A percentile compares a stretch with the other conserved stretches of the same genome.
Conservation (phyloP, 805 yeast genomes). For the Starmerella khaoyaiensis region DNA sequence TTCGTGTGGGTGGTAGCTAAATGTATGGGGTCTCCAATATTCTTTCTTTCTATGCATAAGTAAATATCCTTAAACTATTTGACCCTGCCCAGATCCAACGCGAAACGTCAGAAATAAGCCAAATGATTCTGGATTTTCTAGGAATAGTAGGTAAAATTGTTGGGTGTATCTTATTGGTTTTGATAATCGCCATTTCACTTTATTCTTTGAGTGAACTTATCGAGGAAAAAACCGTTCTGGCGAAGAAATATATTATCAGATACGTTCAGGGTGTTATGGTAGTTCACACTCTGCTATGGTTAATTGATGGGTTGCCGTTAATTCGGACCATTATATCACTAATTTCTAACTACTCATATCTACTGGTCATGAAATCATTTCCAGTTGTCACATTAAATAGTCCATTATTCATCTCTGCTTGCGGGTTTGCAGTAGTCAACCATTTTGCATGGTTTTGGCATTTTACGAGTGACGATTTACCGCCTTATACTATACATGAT, state of each 20-base stretch:
- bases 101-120: not conserved
- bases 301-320: conserved; percentile 73
- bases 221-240: conserved; percentile 82
- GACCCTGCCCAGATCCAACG: no score
- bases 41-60: no score
- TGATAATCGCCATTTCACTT: conserved; percentile 72
- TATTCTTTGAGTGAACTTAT: conserved; percentile 85
- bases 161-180: conserved; percentile 50
- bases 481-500: conserved; percentile 36
- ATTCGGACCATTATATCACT: conserved; percentile 54
- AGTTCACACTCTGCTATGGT: conserved; percentile 41
- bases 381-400: conserved; percentile 70
- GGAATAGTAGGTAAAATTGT: conserved; percentile 47
- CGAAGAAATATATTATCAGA: conserved; percentile 54
- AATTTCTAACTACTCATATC: conserved; percentile 56
- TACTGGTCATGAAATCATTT: conserved; percentile 64
- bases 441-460: conserved; percentile 85
- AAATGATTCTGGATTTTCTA: conserved; percentile 46
- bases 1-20: no score
- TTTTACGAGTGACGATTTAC: conserved; percentile 56
- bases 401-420: conserved; percentile 55
- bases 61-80: no score
- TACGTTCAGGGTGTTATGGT: conserved; percentile 51
- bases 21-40: no score
- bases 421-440: conserved; percentile 59